Base-by-base conservation (phyloP, 2,329 filamentous ascomycete species). In the Paecilomyces fulvus region DNA sequence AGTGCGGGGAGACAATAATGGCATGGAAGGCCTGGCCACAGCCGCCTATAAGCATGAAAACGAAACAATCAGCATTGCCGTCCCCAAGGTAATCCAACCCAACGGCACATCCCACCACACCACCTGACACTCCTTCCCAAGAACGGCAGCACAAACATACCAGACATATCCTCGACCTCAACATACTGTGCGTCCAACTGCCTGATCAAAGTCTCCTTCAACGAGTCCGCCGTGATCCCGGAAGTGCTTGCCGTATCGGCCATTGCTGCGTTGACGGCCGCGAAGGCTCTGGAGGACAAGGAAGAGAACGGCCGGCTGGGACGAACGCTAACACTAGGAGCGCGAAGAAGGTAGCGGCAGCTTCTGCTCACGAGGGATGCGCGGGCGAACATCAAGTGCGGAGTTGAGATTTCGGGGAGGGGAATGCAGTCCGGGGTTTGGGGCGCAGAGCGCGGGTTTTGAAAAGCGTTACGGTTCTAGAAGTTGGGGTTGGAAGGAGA, bases 121-220 rank as follows among this genome's bases (percentile, higher is more conserved):
- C 33, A 37, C 33, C 17, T 14, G 5, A 14, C 30, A 14, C n/a
- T 20, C 31, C 31, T 49, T 7, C 49, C 23, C 14, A 21, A 28
- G 25, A 30, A 37, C 21, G 33, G 43, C 23, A 55, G 58, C 56
- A 58, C 31, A 61, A 11, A 31, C 78, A 58, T 82, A 95, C 92
- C 92, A 61, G 91, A 96, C 79, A 95, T 85, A 75, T 97, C 92
- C 61, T 89, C 88, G 64, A 96, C 90, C 66, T 94, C 86, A 61
- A 96, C 90, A 75, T 95, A 83, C 28, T 81, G 80, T 21, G 91
- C 90, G 56, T 84, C 80, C 55, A 96, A 79, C 61, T 85, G 84
- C 64, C 87, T 78, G 37, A 79, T 81, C 63, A 96, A 80, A 58
- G 87, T 88, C 49, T 77, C 76, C 67, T 82, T 85, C 55, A 97